Percentiles rank a stretch among this genome's conserved stretches.
These are phyloP conservation scores for Coemansia javaensis DNA, from an alignment of 192 early-diverging fungal species.

Conservation along the genomic window DNA sequence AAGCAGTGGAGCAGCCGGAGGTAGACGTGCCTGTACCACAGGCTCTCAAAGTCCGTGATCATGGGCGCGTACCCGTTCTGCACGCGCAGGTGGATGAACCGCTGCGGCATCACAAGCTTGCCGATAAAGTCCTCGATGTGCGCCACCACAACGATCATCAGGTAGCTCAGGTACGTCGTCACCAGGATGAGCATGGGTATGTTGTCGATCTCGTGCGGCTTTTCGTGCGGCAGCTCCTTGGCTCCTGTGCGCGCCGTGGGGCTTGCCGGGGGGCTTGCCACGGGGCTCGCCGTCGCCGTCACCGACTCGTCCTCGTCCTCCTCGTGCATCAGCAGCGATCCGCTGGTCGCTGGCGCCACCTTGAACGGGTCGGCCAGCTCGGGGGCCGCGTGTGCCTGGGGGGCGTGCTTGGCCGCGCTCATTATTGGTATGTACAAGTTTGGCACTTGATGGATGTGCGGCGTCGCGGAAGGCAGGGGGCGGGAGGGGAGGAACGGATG, in stretches of 20 bases:
- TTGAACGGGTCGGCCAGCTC: conserved; percentile 29
- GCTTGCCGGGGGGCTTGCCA: neutral
- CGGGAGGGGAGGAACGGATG: no score
- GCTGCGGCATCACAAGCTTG: conserved; percentile 65
- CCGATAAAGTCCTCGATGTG: conserved; percentile 91
- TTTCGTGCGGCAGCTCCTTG: neutral
- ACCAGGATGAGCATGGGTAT: conserved; percentile 80
- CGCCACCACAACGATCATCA: conserved; percentile 90
- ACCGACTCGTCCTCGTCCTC: neutral
- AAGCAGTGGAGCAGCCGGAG: conserved; percentile 85
- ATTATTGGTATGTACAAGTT: no score
- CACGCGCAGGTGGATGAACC: conserved; percentile 67
- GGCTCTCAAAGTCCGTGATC: conserved; percentile 92
- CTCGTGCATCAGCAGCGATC: conserved; percentile 12
- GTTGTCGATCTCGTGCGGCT: conserved; percentile 16
- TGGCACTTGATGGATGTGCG: no score
- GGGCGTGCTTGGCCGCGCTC: no score
- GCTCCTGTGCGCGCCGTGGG: neutral
- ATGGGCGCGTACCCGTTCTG: conserved; percentile 85
- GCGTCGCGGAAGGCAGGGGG: no score
- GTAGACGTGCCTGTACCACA: conserved; percentile 89
- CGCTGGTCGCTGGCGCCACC: conserved; percentile 22
- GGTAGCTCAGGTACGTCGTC: conserved; percentile 92
- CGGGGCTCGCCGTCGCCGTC: no score
- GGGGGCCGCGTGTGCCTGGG: no score